Conservation (phyloP, 2,329 filamentous ascomycete species). For the Endoconidiophora laricicola region DNA sequence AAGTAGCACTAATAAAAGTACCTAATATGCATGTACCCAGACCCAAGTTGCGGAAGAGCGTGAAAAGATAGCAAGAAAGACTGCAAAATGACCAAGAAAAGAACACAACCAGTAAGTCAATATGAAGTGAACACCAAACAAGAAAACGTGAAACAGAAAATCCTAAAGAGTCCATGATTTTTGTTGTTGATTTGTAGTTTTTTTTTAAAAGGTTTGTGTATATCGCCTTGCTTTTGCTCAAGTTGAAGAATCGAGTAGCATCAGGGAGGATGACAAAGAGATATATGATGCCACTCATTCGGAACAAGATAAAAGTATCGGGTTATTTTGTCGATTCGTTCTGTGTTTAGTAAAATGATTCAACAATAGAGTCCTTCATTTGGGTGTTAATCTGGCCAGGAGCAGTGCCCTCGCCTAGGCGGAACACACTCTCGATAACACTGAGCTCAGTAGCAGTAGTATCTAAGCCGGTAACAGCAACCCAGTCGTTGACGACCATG, state of each 20-base stretch:
- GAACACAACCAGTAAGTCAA: too few species aligned
- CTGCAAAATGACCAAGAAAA: too few species aligned
- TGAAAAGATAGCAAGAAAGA: too few species aligned
- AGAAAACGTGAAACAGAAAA: too few species aligned
- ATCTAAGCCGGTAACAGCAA: slow-evolving; percentile 80
- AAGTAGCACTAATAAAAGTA: too few species aligned
- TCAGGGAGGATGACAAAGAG: not conserved
- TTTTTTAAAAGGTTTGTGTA: not conserved
- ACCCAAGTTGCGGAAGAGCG: too few species aligned
- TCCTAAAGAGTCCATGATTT: too few species aligned
- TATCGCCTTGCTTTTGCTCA: not conserved
- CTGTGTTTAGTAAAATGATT: slow-evolving; percentile 72
- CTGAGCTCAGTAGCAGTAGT: slow-evolving; percentile 91
- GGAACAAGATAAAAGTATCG: not conserved
- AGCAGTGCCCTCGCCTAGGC: slow-evolving; percentile 71
- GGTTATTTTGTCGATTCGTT: not conserved
- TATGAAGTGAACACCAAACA: too few species aligned
- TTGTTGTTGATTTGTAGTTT: too few species aligned
- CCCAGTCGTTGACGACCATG: slow-evolving; percentile 94
- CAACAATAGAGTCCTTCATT: slow-evolving; percentile 96
- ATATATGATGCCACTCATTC: not conserved
- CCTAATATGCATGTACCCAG: too few species aligned
- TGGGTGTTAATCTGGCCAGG: slow-evolving; percentile 63
- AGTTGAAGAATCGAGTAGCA: not conserved
- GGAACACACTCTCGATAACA: slow-evolving; percentile 91